Base-by-base conservation (phyloP, 257 asterid species). In the Agastache rugosa region DNA sequence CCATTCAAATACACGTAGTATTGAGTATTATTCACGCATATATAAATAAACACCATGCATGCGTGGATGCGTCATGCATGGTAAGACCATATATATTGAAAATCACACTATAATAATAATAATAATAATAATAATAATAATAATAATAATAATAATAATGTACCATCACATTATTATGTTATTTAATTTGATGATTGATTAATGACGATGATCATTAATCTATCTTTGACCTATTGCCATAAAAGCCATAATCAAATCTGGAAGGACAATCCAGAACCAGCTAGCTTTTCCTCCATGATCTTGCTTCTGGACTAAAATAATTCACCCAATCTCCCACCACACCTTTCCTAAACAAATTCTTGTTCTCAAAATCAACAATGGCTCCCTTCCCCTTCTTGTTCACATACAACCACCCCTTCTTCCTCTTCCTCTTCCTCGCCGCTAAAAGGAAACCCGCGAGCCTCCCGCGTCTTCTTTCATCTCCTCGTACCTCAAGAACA, bases 261-360 rank as follows among this genome's bases (percentile, higher is more conserved):
- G 77, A 83, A 76, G 15, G 79, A 23, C 78, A 83, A 56, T 39
- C 84, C 80, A 25, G 84, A 67, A 6, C 62, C 80, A 35, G 60
- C 84, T 44, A 83, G 59, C 16, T 83, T 83, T 0, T 76, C 53
- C 22, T 83, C 82, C 87, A 83, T 76, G 27, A 79, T 22, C 11
- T 60, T 60, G 35, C 29, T 51, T 9, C 22, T 15, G 84, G 84
- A 1, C 77, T 81, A 5, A 88, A 56, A 80, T 74, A 12, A 29
- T 87, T 86, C 7, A 17, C 74, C 92, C 94, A 86, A 77, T 88
- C 91, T 1, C 93, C 91, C 10, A 85, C 83, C 60, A 62, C 78
- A 27, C 75, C 94, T 75, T 85, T 86, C 82, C 94, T 86, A 31
- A 85, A 82, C 75, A 86, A 60, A 50, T 72, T 1, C 71, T 65